A percentile compares a stretch with the other conserved stretches of the same genome.
These are phyloP conservation scores for Penicillium sp. DNA, from an alignment of 2,329 filamentous ascomycete species.

Conservation along the genomic window DNA sequence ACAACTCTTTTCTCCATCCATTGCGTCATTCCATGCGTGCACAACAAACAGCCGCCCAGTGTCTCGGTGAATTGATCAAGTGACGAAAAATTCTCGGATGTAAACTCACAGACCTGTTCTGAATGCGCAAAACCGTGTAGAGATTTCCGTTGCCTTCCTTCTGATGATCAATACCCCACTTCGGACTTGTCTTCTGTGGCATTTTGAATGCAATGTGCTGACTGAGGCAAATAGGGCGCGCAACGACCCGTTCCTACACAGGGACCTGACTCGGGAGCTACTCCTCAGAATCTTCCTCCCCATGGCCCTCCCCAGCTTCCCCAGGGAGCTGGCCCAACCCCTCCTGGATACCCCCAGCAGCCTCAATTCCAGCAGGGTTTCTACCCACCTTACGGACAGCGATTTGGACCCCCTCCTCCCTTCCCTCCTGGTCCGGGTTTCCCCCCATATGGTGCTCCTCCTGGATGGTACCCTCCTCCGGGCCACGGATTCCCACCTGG, in stretches of 20 bases:
- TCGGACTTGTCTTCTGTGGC: constrained; percentile 1
- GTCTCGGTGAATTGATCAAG: constrained; percentile 28
- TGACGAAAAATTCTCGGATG: constrained; percentile 97
- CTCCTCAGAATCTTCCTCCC: constrained; percentile 35
- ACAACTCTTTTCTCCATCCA: constrained; percentile 7
- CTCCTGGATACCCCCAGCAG: constrained; percentile 43
- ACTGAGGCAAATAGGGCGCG: constrained; percentile 40
- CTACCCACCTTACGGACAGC: constrained; percentile 47
- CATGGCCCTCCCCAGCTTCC: constrained; percentile 49
- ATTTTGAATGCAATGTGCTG: constrained; percentile 16
- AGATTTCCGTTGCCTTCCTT: constrained; percentile 99
- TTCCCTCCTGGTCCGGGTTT: constrained; percentile 63
- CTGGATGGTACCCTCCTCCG: constrained; percentile 73
- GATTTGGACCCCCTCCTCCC: constrained; percentile 50
- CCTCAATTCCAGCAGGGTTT: constrained; percentile 44
- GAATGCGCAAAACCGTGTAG: constrained; percentile 96
- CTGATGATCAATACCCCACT: constrained; percentile 60
- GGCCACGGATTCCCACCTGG: constrained; percentile 71
- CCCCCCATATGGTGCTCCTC: constrained; percentile 71
- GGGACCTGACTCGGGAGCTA: constrained; percentile 15
- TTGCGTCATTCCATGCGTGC: constrained; percentile 3
- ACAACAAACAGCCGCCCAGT: constrained; percentile 5
- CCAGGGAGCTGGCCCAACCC: constrained; percentile 37
- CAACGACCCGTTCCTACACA: constrained; percentile 41
- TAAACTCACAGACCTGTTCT: constrained; percentile 76